Percentiles rank a stretch among this genome's conserved stretches.
Evolutionary conservation across 805 yeast species (phyloP).

Genomic region (Zygoascus biomembranicola): DNA sequence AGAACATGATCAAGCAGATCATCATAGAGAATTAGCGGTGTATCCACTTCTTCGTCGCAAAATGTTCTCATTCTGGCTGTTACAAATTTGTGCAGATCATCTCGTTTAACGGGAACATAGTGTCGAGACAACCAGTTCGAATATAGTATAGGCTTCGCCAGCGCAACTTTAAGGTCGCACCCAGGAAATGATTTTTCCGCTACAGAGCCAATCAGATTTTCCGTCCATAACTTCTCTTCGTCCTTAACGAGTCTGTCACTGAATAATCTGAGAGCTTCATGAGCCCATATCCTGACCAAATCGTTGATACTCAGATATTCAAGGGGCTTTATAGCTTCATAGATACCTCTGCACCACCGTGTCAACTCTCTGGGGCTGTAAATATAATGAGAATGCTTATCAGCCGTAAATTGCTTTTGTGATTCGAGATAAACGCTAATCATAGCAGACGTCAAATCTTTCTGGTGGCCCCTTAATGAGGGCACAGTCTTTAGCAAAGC

Average conservation of each 20-base stretch:
- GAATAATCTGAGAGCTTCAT: conserved; percentile 73
- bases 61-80: conserved; percentile 58
- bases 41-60: conserved; percentile 68
- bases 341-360: conserved; percentile 75
- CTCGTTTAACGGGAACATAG: conserved; percentile 47
- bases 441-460: conserved; percentile 54
- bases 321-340: conserved; percentile 37
- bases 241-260: conserved; percentile 55
- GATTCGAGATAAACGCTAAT: conserved; percentile 48
- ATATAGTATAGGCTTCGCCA: conserved; percentile 50
- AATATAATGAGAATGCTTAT: conserved; percentile 50
- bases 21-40: conserved; percentile 53
- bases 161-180: conserved; percentile 29
- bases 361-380: conserved; percentile 89
- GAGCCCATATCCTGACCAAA: conserved; percentile 62
- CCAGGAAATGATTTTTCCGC: conserved; percentile 40
- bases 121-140: conserved; percentile 67
- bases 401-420: conserved; percentile 32
- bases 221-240: conserved; percentile 45
- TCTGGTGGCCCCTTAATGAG: conserved; percentile 44
- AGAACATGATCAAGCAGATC: conserved; percentile 67
- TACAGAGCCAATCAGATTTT: conserved; percentile 26
- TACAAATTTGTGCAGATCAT: conserved; percentile 46
- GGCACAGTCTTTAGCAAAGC: conserved; percentile 59
- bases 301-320: conserved; percentile 34